Percentiles rank a stretch among this genome's conserved stretches.
Evolutionary conservation across 1,139 yeast genomes (phyloP).

Genomic region (Petasospora fabianii): DNA sequence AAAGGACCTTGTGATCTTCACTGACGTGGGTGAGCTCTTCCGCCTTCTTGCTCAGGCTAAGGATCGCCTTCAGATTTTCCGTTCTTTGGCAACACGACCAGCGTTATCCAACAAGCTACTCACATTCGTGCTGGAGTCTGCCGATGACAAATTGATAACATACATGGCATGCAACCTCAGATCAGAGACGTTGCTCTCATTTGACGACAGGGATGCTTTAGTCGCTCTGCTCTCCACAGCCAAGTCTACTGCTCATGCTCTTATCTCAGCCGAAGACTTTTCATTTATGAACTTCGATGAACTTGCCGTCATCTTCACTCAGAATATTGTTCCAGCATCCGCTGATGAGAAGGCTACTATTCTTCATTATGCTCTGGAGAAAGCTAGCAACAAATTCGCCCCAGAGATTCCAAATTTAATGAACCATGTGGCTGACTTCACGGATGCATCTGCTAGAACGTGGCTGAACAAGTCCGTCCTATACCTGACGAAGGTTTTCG

Average conservation of each 20-base stretch:
- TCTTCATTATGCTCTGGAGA: constrained; percentile 26
- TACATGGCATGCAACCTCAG: constrained; percentile 21
- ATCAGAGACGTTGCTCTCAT: not conserved
- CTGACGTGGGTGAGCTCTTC: constrained; percentile 13
- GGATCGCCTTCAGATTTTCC: constrained; percentile 8
- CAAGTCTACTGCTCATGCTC: constrained; percentile 14
- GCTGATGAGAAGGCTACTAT: constrained; percentile 22
- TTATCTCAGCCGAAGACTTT: constrained; percentile 20
- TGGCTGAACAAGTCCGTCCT: constrained; percentile 47
- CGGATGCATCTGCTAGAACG: constrained; percentile 21
- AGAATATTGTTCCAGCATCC: constrained; percentile 10
- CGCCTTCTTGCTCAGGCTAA: constrained; percentile 3
- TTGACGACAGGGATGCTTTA: constrained; percentile 4
- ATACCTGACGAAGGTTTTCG: constrained; percentile 59
- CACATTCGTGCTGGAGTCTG: constrained; percentile 6
- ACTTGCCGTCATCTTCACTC: constrained; percentile 18
- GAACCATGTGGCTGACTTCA: constrained; percentile 5
- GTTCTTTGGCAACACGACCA: constrained; percentile 7
- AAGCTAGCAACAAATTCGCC: constrained; percentile 29
- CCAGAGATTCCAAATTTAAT: constrained; percentile 29
- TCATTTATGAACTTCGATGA: constrained; percentile 15
- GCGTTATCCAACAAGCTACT: constrained; percentile 8
- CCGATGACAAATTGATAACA: constrained; percentile 13
- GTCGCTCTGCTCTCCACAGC: constrained; percentile 9
- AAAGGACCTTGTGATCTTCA: constrained; percentile 17